Evolutionary conservation across 139 green algal species (phyloP), one percentile per base, ranked within the genome.

Genomic region (Chlamydomonas sphaeroides): DNA sequence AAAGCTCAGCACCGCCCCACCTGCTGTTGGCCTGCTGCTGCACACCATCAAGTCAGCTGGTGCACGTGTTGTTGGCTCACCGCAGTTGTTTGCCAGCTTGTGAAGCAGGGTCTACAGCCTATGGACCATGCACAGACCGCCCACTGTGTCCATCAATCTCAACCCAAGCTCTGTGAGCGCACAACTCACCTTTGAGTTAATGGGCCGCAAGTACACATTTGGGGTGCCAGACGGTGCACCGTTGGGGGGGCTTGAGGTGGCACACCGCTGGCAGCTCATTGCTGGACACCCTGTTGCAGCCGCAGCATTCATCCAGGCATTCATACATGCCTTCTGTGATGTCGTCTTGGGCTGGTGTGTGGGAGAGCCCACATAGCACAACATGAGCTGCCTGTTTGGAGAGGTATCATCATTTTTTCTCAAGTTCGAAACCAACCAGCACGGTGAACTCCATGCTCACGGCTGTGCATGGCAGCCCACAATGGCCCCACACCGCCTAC

Each of bases 371-470:
- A 6, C 15, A 4, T 53, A 79, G 23, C 17, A 18, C 2, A 53
- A 56, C 53, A 18, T 53, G 5, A 53, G 56, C 53, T 79, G 71
- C 71, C 36, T 62, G 49, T 79, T 79, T 35, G 71, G 71, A 2
- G 33, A 36, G 4, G 71, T 79, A 7, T 14, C 30, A 7, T 53
- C 49, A 3, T 67, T 15, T 5, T 79, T 79, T 53, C 56, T 66
- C 53, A 79, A 79, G 53, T 68, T 39, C 32, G 71, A 79, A 18
- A 68, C 53, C 2, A 79, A 63, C 49, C 33, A 65, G 49, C 5
- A 25, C 11, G 71, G 49, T 10, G 71, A 79, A 2, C 53, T 79
- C 3, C 71, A 79, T 21, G 49, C 39, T 1, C 71, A 79, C 53
- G 49, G 48, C 48, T 68, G 51, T 41, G 32, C 53, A 0, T 63